Evolutionary conservation across 495 filamentous ascomycete species (phyloP).

Genomic region (Annulohypoxylon stygium): DNA sequence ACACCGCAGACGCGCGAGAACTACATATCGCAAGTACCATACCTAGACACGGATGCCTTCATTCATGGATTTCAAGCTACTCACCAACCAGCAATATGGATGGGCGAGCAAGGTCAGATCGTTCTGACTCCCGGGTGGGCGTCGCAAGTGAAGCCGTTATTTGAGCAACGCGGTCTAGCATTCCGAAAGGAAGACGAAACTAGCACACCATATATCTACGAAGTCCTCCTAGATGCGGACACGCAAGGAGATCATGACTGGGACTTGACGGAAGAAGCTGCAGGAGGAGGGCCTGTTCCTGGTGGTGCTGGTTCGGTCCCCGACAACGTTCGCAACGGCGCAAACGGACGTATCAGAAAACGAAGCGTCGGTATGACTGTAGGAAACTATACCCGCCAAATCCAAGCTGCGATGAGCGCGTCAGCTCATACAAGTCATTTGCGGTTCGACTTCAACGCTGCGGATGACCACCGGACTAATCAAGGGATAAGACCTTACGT

Average conservation of each 20-base stretch:
- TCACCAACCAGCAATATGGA: slow-evolving; percentile 55
- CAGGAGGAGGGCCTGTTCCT: slow-evolving; percentile 44
- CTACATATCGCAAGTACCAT: slow-evolving; percentile 52
- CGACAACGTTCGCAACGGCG: slow-evolving; percentile 42
- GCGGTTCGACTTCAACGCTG: slow-evolving; percentile 43
- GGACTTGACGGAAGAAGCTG: slow-evolving; percentile 48
- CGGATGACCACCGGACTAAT: neutral
- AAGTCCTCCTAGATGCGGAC: slow-evolving; percentile 48
- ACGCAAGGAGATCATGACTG: slow-evolving; percentile 45
- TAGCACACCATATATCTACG: slow-evolving; percentile 51
- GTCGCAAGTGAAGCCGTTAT: slow-evolving; percentile 38
- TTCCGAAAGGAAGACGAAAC: slow-evolving; percentile 50
- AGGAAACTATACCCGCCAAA: slow-evolving; percentile 28
- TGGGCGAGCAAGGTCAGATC: slow-evolving; percentile 51
- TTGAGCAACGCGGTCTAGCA: slow-evolving; percentile 50
- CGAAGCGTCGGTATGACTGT: slow-evolving; percentile 5
- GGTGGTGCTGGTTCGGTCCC: slow-evolving; percentile 46
- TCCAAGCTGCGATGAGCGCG: slow-evolving; percentile 49
- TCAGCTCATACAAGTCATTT: slow-evolving; percentile 48
- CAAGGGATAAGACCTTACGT: slow-evolving; percentile 40
- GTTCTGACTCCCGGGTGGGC: slow-evolving; percentile 48
- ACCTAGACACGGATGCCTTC: slow-evolving; percentile 46
- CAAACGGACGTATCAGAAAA: slow-evolving; percentile 42
- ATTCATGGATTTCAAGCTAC: slow-evolving; percentile 54
- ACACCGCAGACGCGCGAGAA: slow-evolving; percentile 53